Evolutionary conservation across 2,329 filamentous ascomycete genomes (phyloP).

Genomic region (Claviceps fusiformis): DNA sequence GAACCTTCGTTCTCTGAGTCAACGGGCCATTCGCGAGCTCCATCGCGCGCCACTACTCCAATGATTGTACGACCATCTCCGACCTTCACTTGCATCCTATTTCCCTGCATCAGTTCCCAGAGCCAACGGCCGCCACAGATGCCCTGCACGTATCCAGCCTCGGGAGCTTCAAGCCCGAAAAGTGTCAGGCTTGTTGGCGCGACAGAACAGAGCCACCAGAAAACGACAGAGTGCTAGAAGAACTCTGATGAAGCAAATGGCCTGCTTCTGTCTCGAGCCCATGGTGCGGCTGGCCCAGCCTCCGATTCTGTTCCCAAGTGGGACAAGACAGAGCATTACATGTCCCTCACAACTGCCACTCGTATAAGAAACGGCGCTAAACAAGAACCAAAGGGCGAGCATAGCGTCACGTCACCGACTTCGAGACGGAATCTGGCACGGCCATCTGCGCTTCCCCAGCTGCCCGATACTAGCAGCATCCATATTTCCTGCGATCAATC

Average conservation of each 20-base stretch:
- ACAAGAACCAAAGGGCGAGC: constrained; percentile 33
- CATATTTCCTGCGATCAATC: constrained; percentile 43
- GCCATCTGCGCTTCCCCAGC: constrained; percentile 56
- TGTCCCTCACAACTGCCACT: constrained; percentile 33
- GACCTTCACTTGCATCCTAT: constrained; percentile 17
- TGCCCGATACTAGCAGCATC: constrained; percentile 61
- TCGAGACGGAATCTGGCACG: constrained; percentile 52
- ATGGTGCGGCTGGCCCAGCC: neutral
- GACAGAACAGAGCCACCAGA: constrained; percentile 11
- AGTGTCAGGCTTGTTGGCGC: constrained; percentile 32
- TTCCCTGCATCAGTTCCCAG: constrained; percentile 8
- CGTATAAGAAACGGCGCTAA: constrained; percentile 36
- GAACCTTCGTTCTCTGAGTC: constrained; percentile 63
- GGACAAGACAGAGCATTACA: constrained; percentile 17
- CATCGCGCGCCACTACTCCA: constrained; percentile 55
- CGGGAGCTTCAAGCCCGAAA: constrained; percentile 20
- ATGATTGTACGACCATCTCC: constrained; percentile 44
- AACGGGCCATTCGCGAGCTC: constrained; percentile 39
- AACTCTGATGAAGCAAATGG: constrained; percentile 10
- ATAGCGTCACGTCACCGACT: constrained; percentile 32
- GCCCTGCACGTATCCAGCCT: constrained; percentile 19
- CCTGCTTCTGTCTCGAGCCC: neutral
- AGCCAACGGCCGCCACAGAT: constrained; percentile 9
- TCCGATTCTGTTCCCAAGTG: constrained; percentile 20
- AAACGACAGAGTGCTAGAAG: constrained; percentile 17